Evolutionary conservation across 306 rosid species (phyloP).

Genomic region (Malus sieversii): DNA sequence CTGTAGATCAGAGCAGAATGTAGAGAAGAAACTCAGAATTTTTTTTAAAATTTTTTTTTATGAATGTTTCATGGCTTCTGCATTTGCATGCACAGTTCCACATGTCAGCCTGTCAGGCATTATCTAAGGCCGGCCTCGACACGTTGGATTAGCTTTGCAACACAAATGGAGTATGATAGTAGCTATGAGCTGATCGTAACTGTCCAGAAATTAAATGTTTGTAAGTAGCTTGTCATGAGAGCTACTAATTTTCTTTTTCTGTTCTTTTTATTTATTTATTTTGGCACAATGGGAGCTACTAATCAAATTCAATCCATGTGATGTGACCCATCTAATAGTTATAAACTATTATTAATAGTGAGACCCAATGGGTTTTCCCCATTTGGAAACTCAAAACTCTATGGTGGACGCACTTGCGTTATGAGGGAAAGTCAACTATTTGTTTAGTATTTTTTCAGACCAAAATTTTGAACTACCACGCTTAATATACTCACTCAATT

Average conservation of each 20-base stretch:
- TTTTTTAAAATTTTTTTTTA: background rate
- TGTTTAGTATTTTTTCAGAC: slow-evolving; percentile 3
- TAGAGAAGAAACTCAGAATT: background rate
- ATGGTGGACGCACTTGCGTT: background rate
- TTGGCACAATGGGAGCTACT: background rate
- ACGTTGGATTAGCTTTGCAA: background rate
- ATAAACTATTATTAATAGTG: background rate
- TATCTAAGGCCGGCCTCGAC: slow-evolving; percentile 14
- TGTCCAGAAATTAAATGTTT: slow-evolving; percentile 16
- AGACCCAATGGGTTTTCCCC: background rate
- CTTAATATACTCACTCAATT: background rate
- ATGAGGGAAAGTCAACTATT: background rate
- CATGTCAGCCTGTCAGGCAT: slow-evolving; percentile 26
- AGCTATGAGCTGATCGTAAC: slow-evolving; percentile 14
- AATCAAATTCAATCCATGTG: slow-evolving; percentile 18
- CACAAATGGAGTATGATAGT: background rate
- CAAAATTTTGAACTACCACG: background rate
- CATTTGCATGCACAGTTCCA: slow-evolving; percentile 4
- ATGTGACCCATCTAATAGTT: slow-evolving; percentile 19
- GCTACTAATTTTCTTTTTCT: background rate
- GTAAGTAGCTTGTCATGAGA: background rate
- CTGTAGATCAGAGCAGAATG: background rate
- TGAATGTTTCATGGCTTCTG: background rate
- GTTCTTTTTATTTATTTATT: too few species aligned
- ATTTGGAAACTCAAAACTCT: background rate